Percentiles rank a stretch among this genome's conserved stretches.
Conservation (phyloP, 2,329 filamentous ascomycete species). For the Fusarium heterosporum region DNA sequence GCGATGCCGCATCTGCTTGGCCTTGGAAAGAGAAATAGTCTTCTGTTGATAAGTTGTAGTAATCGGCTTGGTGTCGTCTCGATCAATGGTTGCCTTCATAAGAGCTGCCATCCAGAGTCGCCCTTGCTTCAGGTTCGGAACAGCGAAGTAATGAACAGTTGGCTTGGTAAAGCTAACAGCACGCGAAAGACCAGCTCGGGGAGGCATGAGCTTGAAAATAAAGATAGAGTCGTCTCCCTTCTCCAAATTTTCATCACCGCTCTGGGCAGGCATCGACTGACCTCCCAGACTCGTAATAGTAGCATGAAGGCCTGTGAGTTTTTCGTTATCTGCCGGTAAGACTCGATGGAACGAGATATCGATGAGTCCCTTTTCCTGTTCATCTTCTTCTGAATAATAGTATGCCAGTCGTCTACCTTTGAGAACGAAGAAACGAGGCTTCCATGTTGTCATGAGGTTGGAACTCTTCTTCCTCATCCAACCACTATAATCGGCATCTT, state of each 20-base stretch:
- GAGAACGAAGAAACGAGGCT: constrained; percentile 93
- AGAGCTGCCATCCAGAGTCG: constrained; percentile 97
- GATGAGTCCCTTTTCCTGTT: constrained; percentile 93
- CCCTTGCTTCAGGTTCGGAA: constrained; percentile 88
- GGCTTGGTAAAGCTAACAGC: constrained; percentile 98
- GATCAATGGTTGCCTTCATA: constrained; percentile 98
- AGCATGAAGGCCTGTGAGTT: constrained; percentile 89
- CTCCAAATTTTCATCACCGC: constrained; percentile 50
- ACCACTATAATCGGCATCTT: constrained; percentile 89
- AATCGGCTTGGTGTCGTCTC: constrained; percentile 82
- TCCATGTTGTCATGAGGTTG: constrained; percentile 97
- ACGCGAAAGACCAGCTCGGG: constrained; percentile 84
- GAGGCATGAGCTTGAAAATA: constrained; percentile 97
- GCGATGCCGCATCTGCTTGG: constrained; percentile 85
- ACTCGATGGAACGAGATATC: constrained; percentile 98
- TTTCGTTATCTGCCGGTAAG: constrained; percentile 92
- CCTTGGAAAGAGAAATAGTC: constrained; percentile 92
- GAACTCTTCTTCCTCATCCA: constrained; percentile 99
- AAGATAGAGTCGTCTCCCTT: constrained; percentile 81
- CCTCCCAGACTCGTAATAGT: constrained; percentile 81
- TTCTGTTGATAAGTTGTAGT: constrained; percentile 96
- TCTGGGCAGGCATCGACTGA: constrained; percentile 60
- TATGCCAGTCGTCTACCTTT: constrained; percentile 92
- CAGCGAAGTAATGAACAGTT: constrained; percentile 96
- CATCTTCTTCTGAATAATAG: constrained; percentile 94